Evolutionary conservation across 2,329 filamentous ascomycete species (phyloP).

Genomic region (Volutella citrinella): DNA sequence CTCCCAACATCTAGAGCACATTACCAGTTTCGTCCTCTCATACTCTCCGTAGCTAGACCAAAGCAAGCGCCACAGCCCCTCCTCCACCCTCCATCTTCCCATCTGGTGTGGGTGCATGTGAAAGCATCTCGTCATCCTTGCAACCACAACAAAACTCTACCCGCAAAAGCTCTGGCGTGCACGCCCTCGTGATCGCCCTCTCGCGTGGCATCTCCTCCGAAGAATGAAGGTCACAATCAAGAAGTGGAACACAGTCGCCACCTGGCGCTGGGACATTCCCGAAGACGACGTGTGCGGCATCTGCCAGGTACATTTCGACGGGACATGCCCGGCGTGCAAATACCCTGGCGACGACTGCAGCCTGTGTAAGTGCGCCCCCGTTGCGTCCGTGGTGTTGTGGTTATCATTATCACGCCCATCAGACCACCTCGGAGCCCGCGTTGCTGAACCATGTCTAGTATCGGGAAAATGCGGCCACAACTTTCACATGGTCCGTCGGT

Average conservation of each 20-base stretch:
- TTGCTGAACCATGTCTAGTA: no score
- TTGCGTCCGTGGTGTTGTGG: no score
- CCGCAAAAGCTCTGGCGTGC: not conserved
- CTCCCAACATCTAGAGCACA: no score
- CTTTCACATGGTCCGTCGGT: constrained; percentile 80
- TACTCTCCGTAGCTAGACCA: no score
- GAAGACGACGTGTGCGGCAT: constrained; percentile 98
- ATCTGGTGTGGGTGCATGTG: no score
- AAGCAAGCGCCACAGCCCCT: no score
- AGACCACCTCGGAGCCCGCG: no score
- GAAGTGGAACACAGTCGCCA: constrained; percentile 90
- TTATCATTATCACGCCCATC: constrained; percentile 4
- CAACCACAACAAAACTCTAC: no score
- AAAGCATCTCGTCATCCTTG: no score
- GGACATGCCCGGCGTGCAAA: constrained; percentile 96
- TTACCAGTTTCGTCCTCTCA: no score
- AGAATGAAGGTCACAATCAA: constrained; percentile 95
- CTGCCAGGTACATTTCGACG: constrained; percentile 96
- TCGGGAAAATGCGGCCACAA: constrained; percentile 96
- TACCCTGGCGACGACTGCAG: constrained; percentile 96
- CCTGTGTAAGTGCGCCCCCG: constrained; percentile 78
- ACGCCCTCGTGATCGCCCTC: constrained; percentile 10
- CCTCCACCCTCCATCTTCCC: no score
- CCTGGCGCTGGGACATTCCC: constrained; percentile 96
- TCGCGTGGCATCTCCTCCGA: no score